Evolutionary conservation across 2,329 filamentous ascomycete genomes (phyloP).

Genomic region (Paraphaeosphaeria minitans): DNA sequence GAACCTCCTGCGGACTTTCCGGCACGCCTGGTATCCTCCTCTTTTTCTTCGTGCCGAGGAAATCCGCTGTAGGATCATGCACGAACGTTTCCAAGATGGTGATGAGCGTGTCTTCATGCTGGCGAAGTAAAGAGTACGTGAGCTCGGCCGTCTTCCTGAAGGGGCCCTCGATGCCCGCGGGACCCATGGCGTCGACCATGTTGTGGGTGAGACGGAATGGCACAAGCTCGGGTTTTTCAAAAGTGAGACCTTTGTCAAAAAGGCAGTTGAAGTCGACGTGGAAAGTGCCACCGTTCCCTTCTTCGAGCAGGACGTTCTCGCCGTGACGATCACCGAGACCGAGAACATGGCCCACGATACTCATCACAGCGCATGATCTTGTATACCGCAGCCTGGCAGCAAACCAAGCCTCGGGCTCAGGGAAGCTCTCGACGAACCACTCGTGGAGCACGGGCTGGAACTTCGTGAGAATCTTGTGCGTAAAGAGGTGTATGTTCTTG

Average conservation of each 20-base stretch:
- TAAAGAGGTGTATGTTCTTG: conserved; percentile 73
- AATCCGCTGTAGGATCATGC: conserved; percentile 93
- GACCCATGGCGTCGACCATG: conserved; percentile 96
- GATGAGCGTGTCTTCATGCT: conserved; percentile 96
- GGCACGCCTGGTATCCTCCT: conserved; percentile 61
- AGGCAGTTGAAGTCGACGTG: conserved; percentile 99
- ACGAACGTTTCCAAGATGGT: conserved; percentile 97
- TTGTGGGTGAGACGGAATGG: conserved; percentile 98
- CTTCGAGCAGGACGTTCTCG: conserved; percentile 94
- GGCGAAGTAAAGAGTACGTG: conserved; percentile 79
- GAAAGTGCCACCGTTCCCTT: conserved; percentile 90
- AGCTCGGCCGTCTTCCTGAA: conserved; percentile 91
- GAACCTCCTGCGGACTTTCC: conserved; percentile 75
- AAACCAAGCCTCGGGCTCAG: conserved; percentile 92
- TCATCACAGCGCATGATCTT: conserved; percentile 95
- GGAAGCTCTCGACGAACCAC: conserved; percentile 96
- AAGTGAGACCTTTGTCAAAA: conserved; percentile 96
- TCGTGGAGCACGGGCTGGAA: conserved; percentile 86
- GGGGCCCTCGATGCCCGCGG: conserved; percentile 88
- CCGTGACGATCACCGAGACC: conserved; percentile 93
- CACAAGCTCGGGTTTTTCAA: conserved; percentile 91
- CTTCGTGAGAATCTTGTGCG: conserved; percentile 66
- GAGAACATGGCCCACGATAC: conserved; percentile 96
- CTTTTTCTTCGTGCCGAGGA: conserved; percentile 72
- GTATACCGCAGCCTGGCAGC: conserved; percentile 86